Base-by-base conservation (phyloP, 2,329 filamentous ascomycete genomes). In the Penicillium capsulatum region DNA sequence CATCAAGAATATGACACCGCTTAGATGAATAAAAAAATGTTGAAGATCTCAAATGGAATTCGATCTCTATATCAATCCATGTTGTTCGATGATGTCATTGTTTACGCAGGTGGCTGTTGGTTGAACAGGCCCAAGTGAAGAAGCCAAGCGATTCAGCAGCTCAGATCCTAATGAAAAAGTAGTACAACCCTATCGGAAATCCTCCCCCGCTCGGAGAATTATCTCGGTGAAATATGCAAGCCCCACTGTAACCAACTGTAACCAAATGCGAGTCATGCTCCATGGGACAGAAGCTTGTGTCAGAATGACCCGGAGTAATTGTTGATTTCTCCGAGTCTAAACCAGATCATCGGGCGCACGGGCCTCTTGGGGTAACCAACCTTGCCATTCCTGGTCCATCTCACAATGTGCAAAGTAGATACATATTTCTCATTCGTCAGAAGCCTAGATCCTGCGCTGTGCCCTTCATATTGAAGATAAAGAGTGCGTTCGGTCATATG, bases 61-160 rank as follows among this genome's bases (percentile, higher is more conserved):
- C 22, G 22, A 24, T 24, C n/a, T 24, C 22, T 7, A 24, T 7
- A 7, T 24, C 7, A 7, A 24, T 7, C 22, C 11, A 24, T 24
- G 26, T 11, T 14, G 26, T 14, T 28, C 13, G 19, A 48, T 48
- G 45, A 48, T 48, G 47, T 47, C 47, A 44, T 47, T 47, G 38
- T 42, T 47, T 47, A 40, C 32, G 34, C 32, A 31, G 27, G 17
- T 19, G 31, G n/a, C n/a, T n/a, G n/a, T n/a, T n/a, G n/a, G n/a
- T n/a, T n/a, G n/a, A n/a, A n/a, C n/a, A n/a, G n/a, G n/a, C n/a
- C n/a, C n/a, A n/a, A n/a, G n/a, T n/a, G n/a, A n/a, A n/a, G n/a
- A n/a, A n/a, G n/a, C n/a, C n/a, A n/a, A n/a, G n/a, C n/a, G n/a
- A n/a, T n/a, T n/a, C n/a, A n/a, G n/a, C n/a, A n/a, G n/a, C n/a